Conservation (phyloP, 768 basidiomycete species). For the Leccinum longicurvipes region DNA sequence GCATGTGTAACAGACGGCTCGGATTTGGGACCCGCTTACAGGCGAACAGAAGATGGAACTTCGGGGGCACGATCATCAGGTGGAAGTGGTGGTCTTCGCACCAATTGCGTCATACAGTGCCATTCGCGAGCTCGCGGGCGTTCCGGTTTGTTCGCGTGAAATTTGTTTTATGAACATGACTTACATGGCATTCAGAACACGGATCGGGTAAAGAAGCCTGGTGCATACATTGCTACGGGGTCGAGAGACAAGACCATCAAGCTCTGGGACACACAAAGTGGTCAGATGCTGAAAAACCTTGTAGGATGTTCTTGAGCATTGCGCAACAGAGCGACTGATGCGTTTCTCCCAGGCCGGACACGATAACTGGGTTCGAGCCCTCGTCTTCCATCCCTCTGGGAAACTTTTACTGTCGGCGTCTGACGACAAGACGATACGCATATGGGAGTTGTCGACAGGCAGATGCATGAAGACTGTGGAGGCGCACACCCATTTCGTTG, state of each 20-base stretch:
- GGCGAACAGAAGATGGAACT: constrained; percentile 81
- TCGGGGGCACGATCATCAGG: constrained; percentile 83
- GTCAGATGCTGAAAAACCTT: constrained; percentile 76
- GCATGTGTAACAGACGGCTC: constrained; percentile 55
- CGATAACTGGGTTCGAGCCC: constrained; percentile 87
- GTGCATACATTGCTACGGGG: constrained; percentile 71
- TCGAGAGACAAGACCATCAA: constrained; percentile 91
- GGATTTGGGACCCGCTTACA: constrained; percentile 68
- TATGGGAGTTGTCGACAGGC: constrained; percentile 87
- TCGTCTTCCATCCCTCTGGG: constrained; percentile 87
- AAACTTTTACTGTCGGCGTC: constrained; percentile 89
- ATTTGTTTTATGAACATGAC: background rate
- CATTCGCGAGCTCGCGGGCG: constrained; percentile 72
- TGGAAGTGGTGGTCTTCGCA: constrained; percentile 80
- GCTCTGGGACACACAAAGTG: constrained; percentile 83
- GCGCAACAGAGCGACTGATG: constrained; percentile 3
- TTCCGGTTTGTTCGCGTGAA: constrained; percentile 48
- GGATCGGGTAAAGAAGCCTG: constrained; percentile 48
- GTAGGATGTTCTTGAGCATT: constrained; percentile 37
- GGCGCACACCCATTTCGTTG: constrained; percentile 83
- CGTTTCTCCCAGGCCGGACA: constrained; percentile 57
- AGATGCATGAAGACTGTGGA: constrained; percentile 85
- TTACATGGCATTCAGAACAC: constrained; percentile 39
- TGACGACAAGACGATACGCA: constrained; percentile 87
- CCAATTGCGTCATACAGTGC: constrained; percentile 71